Evolutionary conservation across 1,284 basidiomycete species (phyloP), one percentile per base, ranked within the genome.

Genomic region (Sporisorium graminicola): DNA sequence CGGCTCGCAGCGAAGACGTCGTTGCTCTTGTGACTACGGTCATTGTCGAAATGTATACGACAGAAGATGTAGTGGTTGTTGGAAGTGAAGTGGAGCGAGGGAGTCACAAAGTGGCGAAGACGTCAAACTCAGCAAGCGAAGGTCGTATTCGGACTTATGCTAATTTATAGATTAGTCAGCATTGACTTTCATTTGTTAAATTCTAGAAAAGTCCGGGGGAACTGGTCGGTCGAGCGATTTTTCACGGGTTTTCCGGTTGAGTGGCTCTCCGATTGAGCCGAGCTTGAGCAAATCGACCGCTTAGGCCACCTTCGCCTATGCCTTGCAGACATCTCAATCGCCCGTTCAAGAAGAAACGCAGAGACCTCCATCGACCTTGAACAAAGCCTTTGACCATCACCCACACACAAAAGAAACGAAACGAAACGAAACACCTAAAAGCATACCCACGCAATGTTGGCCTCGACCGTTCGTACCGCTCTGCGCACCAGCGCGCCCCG

Each of bases 231-330:
- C 16, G 6, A 4, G 51, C 61, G 56, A 66, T 72, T 73, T n/a
- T 73, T 73, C 70, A 73, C 70, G 64, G 64, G 60, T 59, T 73
- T 73, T 73, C 70, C 70, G 70, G 70, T 56, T 73, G 47, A 60
- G 49, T 2, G 24, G 27, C 35, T 8, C 29, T 44, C 70, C 60
- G 64, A 61, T 24, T 35, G 49, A 67, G 57, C 70, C 65, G 65
- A 67, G 55, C n/a, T 8, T 20, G 13, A 31, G 27, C 3, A 12
- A 22, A 31, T 16, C 3, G 5, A 24, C 26, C 68, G 68, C 68
- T 71, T 65, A 56, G 68, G 51, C 68, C 68, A 71, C 58, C 50
- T 22, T 14, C 46, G 1, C 24, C 24, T 3, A 10, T 14, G 20
- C 51, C 14, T 26, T 51, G 49, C 18, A 31, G 16, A 29, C 50